Evolutionary conservation across 257 asterid species (phyloP).

Genomic region (Orobanche coerulescens): DNA sequence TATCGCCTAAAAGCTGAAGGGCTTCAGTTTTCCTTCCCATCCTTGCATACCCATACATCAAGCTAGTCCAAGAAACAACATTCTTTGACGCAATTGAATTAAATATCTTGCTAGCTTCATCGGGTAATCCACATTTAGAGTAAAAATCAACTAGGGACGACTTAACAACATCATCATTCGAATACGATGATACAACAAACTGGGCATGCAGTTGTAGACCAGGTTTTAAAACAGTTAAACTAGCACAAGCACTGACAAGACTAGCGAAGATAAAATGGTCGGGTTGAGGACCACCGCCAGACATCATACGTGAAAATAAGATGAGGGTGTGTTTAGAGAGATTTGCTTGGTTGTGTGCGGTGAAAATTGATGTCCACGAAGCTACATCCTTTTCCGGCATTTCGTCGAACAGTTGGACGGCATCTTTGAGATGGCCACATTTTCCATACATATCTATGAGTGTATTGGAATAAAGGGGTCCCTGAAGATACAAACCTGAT

Average conservation of each 20-base stretch:
- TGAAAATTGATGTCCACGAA: constrained; percentile 79
- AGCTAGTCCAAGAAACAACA: constrained; percentile 58
- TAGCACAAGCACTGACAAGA: constrained; percentile 61
- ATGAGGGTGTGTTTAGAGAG: constrained; percentile 30
- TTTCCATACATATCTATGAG: constrained; percentile 50
- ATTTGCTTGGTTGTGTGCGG: constrained; percentile 52
- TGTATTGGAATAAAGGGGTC: constrained; percentile 36
- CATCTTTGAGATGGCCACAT: constrained; percentile 40
- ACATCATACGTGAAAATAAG: constrained; percentile 32
- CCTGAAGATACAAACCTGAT: constrained; percentile 33
- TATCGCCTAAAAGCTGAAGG: constrained; percentile 30
- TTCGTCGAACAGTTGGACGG: constrained; percentile 63
- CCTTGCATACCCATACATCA: constrained; percentile 62
- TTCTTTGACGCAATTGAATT: constrained; percentile 41
- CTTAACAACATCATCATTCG: constrained; percentile 59
- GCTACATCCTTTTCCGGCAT: constrained; percentile 61
- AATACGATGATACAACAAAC: constrained; percentile 41
- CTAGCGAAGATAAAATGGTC: constrained; percentile 61
- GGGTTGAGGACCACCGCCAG: constrained; percentile 35
- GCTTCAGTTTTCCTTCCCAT: constrained; percentile 58
- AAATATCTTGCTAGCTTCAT: constrained; percentile 44
- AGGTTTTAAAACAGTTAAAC: constrained; percentile 27
- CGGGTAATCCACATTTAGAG: constrained; percentile 58
- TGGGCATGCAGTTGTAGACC: constrained; percentile 69
- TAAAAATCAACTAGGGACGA: constrained; percentile 75